phyloP scores from a whole-genome alignment of 2,329 filamentous ascomycete genomes.

The Pochonia chlamydosporia region DNA sequence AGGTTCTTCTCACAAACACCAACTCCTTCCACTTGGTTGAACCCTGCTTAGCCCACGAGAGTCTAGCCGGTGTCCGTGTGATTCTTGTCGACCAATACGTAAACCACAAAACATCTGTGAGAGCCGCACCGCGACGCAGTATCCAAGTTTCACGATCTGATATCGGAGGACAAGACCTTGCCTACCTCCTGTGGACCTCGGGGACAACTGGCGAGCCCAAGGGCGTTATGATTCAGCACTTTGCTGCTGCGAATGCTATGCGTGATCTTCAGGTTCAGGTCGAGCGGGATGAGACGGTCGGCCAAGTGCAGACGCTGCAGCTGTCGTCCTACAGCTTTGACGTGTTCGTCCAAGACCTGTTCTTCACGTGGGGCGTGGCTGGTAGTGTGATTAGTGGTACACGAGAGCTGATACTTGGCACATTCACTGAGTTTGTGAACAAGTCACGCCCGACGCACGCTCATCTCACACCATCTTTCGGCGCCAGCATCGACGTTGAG shows the following conservation, averaged over 20 bases:
- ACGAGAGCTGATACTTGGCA: slow-evolving; percentile 49
- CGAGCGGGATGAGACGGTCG: slow-evolving; percentile 5
- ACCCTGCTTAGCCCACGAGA: slow-evolving; percentile 16
- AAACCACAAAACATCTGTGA: slow-evolving; percentile 7
- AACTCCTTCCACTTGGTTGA: slow-evolving; percentile 14
- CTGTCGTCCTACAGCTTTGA: slow-evolving; percentile 33
- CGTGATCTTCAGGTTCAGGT: background rate
- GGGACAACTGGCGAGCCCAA: slow-evolving; percentile 25
- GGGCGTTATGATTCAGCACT: slow-evolving; percentile 29
- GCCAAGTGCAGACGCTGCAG: slow-evolving; percentile 26
- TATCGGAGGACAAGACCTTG: slow-evolving; percentile 11
- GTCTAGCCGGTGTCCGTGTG: slow-evolving; percentile 19
- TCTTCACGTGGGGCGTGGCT: slow-evolving; percentile 55
- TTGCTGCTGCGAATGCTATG: slow-evolving; percentile 24
- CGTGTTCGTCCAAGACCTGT: slow-evolving; percentile 55
- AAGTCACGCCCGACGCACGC: slow-evolving; percentile 48
- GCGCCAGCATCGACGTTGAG: slow-evolving; percentile 44
- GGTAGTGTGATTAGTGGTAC: slow-evolving; percentile 53
- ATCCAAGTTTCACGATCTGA: slow-evolving; percentile 8
- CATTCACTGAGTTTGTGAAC: slow-evolving; percentile 48
- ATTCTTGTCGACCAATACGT: slow-evolving; percentile 22
- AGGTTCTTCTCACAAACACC: slow-evolving; percentile 9
- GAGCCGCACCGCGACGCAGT: slow-evolving; percentile 6
- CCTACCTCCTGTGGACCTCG: slow-evolving; percentile 32
- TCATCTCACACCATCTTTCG: slow-evolving; percentile 57